Base-by-base conservation (phyloP, 306 rosid species). In the Ceratonia siliqua region DNA sequence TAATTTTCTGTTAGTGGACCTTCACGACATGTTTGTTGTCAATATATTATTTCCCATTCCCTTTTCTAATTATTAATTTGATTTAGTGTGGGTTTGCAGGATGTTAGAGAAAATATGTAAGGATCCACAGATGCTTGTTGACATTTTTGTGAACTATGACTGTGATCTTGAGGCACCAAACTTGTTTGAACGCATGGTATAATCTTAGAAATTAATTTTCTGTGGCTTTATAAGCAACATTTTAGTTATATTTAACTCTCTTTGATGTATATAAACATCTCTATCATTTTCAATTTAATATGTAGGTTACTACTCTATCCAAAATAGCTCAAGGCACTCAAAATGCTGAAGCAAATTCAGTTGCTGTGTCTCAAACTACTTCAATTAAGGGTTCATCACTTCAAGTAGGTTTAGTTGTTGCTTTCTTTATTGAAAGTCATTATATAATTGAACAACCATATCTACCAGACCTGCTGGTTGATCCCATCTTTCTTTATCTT, bases 131-230 rank as follows among this genome's bases (percentile, higher is more conserved):
- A 90, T 94, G 89, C 98, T 94, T 78, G 97, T 91, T 72, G 98
- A 94, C 84, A 87, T 94, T 74, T 94, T 91, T 79, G 97, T 94
- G 83, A 94, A 94, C 85, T 94, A 94, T 82, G 98, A 94, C 75
- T 94, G 98, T 87, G 98, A 91, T 88, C 93, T 91, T 66, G 94
- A 94, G 86, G 97, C 97, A n/a, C 91, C 97, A 53, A 94, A 94
- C 78, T 84, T 94, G 83, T 94, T 94, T 87, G 97, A 94, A 85
- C 89, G 97, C 68, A 88, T 86, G 98, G 98, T 94, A 87, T 77
- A 63, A 68, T 66, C 74, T 70, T 27, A 54, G 68, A 25, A 36
- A 52, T 30, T 32, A 13, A 72, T 80, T 61, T 78, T 25, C 59
- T 70, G 53, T 73, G 70, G 52, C 46, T 57, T 78, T 54, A 35